Conservation (phyloP, 2,329 filamentous ascomycete species). For the Diaporthe vaccinii region DNA sequence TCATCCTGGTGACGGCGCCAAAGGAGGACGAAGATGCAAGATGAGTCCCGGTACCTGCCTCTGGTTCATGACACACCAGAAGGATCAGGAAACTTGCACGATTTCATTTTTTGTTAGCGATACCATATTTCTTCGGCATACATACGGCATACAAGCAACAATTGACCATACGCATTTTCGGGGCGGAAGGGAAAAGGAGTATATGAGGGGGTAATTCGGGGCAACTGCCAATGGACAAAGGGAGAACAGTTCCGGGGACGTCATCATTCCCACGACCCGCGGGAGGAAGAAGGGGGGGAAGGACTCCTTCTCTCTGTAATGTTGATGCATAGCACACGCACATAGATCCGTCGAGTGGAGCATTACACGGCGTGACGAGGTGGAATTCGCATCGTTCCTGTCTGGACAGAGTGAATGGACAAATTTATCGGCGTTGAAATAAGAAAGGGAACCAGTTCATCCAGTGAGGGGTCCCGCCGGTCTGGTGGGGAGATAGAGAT, state of each 20-base stretch:
- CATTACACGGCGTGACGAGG: not conserved
- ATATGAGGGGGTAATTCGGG: not conserved
- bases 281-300: not conserved
- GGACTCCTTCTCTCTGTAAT: not conserved
- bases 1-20: slow-evolving; percentile 35
- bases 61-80: not conserved
- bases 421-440: rapidly evolving
- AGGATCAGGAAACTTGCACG: not conserved
- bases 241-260: not conserved
- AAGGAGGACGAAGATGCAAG: slow-evolving; percentile 6
- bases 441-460: no score
- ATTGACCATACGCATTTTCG: slow-evolving; percentile 8
- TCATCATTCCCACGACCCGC: not conserved
- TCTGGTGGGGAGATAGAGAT: not conserved
- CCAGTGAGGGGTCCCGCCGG: no score
- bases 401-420: no score
- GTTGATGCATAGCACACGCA: slow-evolving; percentile 1
- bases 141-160: slow-evolving; percentile 18
- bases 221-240: not conserved
- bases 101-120: slow-evolving; percentile 22
- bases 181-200: not conserved
- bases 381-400: not conserved
- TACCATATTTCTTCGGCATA: slow-evolving; percentile 32
- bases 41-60: not conserved
- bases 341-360: not conserved